Evolutionary conservation across 2,329 filamentous ascomycete species (phyloP), one percentile per base, ranked within the genome.

Genomic region (Aspergillus terreus): DNA sequence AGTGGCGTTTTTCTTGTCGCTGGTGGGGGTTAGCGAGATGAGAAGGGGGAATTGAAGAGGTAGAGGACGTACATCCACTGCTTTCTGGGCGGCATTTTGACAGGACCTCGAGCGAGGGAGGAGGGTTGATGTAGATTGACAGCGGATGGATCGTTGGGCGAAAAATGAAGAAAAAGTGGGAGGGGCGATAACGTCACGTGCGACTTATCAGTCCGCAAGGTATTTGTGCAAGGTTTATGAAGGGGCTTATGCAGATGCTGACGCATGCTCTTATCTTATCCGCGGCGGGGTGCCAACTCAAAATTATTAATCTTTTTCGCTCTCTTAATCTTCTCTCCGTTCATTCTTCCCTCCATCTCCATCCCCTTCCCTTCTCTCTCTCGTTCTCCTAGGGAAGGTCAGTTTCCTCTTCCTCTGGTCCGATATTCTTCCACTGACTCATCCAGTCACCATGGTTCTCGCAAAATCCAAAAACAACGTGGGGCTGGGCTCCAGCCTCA

Each of bases 401-500:
- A 27, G 25, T 27, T 2, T 27, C 25, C 25, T 27, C 23, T 17
- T 23, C 15, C 14, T 30, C 38, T 45, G n/a, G 33, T 43, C 35
- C 33, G 19, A 14, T 38, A 25, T 45, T 50, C 41, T 42, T 46
- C n/a, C 25, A 49, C 21, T 35, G 25, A 46, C 38, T 32, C 46
- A 23, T 41, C 47, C 53, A 55, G 59, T 55, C 71, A 78, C 60
- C 40, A 89, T 89, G 86, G 84, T 86, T 64, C 75, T 88, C 65
- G 85, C 94, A 73, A 99, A 97, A 77, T 96, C 91, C 60, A 97
- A 96, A 74, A 95, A 92, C 75, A 82, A 85, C 65, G 90, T 96
- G 65, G 94, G 94, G 71, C 85, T 99, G 76, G 94, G 94, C 71
- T 96, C 96, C 77, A 85, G 88, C 76, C 83, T 99, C 70, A 99